Percentiles rank a stretch among this genome's conserved stretches.
These are phyloP conservation scores for Eucalyptus curtisii DNA, from an alignment of 345 rosid genomes.

Conservation along the genomic window DNA sequence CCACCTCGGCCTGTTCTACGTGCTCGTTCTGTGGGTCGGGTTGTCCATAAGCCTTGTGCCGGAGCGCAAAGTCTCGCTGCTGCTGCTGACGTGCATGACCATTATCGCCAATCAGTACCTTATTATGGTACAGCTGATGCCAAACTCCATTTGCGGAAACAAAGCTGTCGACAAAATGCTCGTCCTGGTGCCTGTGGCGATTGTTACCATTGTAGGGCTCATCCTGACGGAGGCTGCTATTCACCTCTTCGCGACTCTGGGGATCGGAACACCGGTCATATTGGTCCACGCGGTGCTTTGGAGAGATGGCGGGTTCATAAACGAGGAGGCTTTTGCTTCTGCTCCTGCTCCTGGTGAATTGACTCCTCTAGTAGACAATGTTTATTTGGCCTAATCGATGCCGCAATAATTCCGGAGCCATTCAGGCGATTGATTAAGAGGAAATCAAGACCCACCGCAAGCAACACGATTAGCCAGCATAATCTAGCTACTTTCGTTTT, in stretches of 20 bases:
- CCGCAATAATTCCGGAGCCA: fast-evolving
- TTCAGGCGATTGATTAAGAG: no score
- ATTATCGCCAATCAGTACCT: neutral
- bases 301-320: neutral
- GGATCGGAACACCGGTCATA: neutral
- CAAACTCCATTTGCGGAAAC: neutral
- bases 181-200: neutral
- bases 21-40: conserved; percentile 3
- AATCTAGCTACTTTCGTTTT: neutral
- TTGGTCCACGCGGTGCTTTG: conserved; percentile 10
- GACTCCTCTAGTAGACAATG: neutral
- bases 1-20: conserved; percentile 7
- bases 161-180: neutral
- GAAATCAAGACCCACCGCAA: no score
- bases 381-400: no score
- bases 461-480: neutral
- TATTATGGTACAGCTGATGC: neutral
- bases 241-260: conserved; percentile 2
- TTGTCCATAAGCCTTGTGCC: conserved; percentile 13
- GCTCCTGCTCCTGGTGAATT: no score
- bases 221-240: neutral
- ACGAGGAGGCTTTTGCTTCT: neutral
- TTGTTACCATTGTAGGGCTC: neutral
- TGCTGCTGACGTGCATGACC: neutral
- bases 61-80: neutral